Evolutionary conservation across 768 basidiomycete species (phyloP).

Genomic region (Mrakia hoshinonis): DNA sequence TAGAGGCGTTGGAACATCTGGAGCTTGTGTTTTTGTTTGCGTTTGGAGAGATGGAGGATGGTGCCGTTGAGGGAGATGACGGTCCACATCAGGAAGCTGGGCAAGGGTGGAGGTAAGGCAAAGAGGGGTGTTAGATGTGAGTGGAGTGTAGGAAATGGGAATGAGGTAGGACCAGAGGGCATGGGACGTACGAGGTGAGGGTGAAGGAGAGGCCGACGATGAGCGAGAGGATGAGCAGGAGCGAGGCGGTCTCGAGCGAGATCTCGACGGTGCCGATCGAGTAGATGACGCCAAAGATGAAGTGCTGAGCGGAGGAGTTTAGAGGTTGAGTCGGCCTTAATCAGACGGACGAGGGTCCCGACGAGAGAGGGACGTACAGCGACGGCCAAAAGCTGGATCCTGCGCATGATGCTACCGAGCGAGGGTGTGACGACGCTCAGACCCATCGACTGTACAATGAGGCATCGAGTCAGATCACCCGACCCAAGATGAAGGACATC

Average conservation of each 20-base stretch:
- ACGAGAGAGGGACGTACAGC: conserved; percentile 51
- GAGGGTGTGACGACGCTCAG: conserved; percentile 84
- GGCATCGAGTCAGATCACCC: background rate
- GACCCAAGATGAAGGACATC: too few relatives aligned
- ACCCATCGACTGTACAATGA: conserved; percentile 53
- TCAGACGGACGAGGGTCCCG: background rate
- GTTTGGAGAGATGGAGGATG: conserved; percentile 69
- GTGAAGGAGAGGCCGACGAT: conserved; percentile 92
- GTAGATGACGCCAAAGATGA: conserved; percentile 56
- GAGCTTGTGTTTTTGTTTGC: conserved; percentile 49
- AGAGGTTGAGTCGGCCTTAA: background rate
- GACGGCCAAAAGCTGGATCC: conserved; percentile 67
- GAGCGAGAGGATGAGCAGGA: conserved; percentile 72
- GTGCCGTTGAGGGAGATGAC: conserved; percentile 52
- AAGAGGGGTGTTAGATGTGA: background rate
- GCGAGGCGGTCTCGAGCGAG: conserved; percentile 60
- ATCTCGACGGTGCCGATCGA: conserved; percentile 91
- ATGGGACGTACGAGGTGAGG: conserved; percentile 87
- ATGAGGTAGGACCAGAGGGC: conserved; percentile 36
- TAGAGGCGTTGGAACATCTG: conserved; percentile 48
- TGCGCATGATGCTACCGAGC: conserved; percentile 73
- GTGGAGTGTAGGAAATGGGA: background rate
- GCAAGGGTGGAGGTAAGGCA: background rate
- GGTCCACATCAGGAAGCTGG: background rate
- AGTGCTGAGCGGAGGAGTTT: background rate